A percentile compares a stretch with the other conserved stretches of the same genome.
Conservation (phyloP, 257 asterid species). For the Marsdenia floribunda region DNA sequence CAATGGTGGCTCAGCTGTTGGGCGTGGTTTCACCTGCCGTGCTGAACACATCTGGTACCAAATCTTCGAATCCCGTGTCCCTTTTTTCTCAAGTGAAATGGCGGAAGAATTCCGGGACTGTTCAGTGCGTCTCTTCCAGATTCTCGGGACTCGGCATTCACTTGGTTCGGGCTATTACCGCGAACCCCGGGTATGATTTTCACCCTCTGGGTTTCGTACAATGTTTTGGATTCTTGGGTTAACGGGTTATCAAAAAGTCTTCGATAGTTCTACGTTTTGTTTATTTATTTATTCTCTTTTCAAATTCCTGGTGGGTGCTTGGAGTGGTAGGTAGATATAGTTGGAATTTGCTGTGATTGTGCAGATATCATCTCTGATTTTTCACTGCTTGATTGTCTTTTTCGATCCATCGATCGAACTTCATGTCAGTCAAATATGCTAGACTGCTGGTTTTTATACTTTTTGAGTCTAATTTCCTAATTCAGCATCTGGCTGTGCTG, state of each 20-base stretch:
- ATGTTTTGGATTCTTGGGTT: neutral
- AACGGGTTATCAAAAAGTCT: neutral
- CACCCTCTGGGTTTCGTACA: neutral
- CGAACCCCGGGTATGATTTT: conserved; percentile 41
- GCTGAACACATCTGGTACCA: conserved; percentile 12
- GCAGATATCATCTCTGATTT: neutral
- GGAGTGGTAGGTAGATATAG: neutral
- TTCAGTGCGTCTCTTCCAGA: conserved; percentile 25
- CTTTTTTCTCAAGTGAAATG: conserved; percentile 13
- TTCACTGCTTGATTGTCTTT: neutral
- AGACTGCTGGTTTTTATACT: neutral
- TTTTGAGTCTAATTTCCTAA: neutral
- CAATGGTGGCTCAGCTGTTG: conserved; percentile 56
- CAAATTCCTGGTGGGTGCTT: neutral
- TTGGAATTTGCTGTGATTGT: neutral
- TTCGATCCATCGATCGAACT: neutral
- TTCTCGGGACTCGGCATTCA: conserved; percentile 22
- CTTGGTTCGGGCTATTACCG: conserved; percentile 41
- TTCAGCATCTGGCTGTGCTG: neutral
- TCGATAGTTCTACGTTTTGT: neutral
- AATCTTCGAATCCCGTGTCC: conserved; percentile 23
- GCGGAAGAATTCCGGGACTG: conserved; percentile 16
- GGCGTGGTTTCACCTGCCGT: conserved; percentile 32
- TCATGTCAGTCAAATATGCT: neutral
- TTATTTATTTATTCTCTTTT: neutral